Base-by-base conservation (phyloP, 257 asterid species). In the Galeopsis tetrahit region DNA sequence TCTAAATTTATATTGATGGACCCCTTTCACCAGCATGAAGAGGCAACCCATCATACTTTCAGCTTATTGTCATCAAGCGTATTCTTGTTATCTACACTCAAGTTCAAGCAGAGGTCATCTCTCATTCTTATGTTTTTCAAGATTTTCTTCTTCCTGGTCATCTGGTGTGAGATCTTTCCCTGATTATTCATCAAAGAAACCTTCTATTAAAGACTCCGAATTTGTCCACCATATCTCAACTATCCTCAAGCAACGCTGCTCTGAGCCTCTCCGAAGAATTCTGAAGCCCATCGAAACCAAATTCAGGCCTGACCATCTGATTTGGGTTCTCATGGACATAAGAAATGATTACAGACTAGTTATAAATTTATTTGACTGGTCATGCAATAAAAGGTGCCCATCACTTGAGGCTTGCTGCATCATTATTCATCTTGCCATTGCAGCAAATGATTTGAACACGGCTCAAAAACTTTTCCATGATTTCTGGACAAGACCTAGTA, bases 361-460 rank as follows among this genome's bases (percentile, higher is more conserved):
- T 44, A 69, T 88, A 66, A 84, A 80, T 75, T 85, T 91, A 71
- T 88, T 79, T 77, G 88, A 89, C 51, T 94, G 99, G 97, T 94
- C 81, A 15, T 87, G 92, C 75, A 67, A 82, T 70, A 83, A 88
- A 70, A 85, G 93, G 75, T 79, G 81, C 55, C 98, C 96, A 7
- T 89, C 98, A 7, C 79, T 94, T 67, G 99, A 94, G 78, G 95
- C 89, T 48, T 78, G 89, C 74, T 94, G 99, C 86, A 79, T 94
- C 72, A 36, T 89, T 33, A 77, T 89, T 75, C 99, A 94, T 13
- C 88, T 89, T 75, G 84, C 97, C 10, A 81, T 73, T 63, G 88
- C 93, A 59, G 85, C 91, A 48, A 80, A 83, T 10, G 93, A 94
- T 81, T 66, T 78, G 52, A 70, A 68, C 70, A 73, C 53, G 75